These are phyloP conservation scores for Trichoderma aggressivum DNA, from an alignment of 2,329 filamentous ascomycete species.

Conservation along the genomic window DNA sequence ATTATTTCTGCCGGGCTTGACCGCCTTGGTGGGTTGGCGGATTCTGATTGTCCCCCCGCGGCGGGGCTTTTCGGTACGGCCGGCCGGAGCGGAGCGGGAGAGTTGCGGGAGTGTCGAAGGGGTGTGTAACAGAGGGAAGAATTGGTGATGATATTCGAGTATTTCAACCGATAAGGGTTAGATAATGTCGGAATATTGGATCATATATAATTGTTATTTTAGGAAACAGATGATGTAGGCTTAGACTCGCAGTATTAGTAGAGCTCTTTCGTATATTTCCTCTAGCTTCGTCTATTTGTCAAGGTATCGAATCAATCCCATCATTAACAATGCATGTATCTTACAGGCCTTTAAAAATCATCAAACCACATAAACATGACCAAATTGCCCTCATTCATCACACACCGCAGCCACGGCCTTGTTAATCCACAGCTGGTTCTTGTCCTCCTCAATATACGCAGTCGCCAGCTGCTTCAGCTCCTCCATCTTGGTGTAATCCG, in stretches of 20 bases:
- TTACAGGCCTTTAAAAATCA: background rate
- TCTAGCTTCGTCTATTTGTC: background rate
- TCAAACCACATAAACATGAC: background rate
- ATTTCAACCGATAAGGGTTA: background rate
- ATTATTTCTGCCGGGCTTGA: conserved; percentile 40
- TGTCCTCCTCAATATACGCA: background rate
- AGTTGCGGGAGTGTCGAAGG: background rate
- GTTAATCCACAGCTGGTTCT: conserved; percentile 3
- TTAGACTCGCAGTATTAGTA: background rate
- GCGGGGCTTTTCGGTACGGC: conserved; percentile 21
- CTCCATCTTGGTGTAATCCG: conserved; percentile 11
- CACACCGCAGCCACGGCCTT: conserved; percentile 10
- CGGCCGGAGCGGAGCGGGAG: background rate
- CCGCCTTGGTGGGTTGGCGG: conserved; percentile 30
- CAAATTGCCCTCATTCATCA: background rate
- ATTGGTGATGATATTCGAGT: background rate
- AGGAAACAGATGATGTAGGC: background rate
- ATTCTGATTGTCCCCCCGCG: conserved; percentile 24
- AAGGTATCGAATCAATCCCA: background rate
- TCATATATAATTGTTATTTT: background rate
- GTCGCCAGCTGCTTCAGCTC: conserved; percentile 4
- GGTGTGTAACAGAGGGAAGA: background rate
- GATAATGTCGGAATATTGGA: background rate
- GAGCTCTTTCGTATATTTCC: background rate
- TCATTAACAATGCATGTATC: background rate